Base-by-base conservation (phyloP, 169 alveolate species). In the Theileria annulata region DNA sequence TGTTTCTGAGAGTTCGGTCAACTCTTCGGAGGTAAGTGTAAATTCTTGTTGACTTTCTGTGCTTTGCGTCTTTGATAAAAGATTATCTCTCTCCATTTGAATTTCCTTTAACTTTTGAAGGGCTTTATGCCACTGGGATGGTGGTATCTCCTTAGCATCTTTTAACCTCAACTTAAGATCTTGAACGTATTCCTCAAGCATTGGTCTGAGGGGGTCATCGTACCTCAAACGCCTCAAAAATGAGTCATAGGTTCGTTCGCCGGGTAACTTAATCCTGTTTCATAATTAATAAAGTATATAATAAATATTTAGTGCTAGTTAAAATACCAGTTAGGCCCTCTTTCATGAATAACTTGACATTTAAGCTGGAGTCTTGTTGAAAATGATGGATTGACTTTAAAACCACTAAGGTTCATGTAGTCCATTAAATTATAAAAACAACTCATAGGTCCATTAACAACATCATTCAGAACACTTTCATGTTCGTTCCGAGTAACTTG, bases 251-350 rank as follows among this genome's bases (percentile, higher is more conserved):
- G 49, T 70, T 25, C 67, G 76, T 48, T 83, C 90, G 21, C 72
- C 35, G 25, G 31, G 68, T 70, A 83, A 60, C 51, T 75, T 83
- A 54, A 83, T 71, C 80, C 80, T 73, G n/a, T 25, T 64, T 13
- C 9, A 21, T 15, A 37, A 13, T 33, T 37, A 30, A 5, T 21
- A 5, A 5, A 64, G 6, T 64, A 19, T 33, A 64, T 21, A 2
- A 21, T 25, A 21, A 5, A 64, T 37, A 35, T 25, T 10, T 2
- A 5, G 17, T 25, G 15, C 15, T 25, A 21, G 73, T 51, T 21
- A 27, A 70, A 70, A 21, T 73, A 73, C 90, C 90, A 83, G 67
- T 83, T 75, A 19, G 85, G 86, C 15, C 90, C 90, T 17, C 90
- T 33, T 63, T 83, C 82, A 17, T 83, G 90, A 17, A 83, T 77